These are phyloP conservation scores for Coffea humblotiana DNA, from an alignment of 305 asterid genomes.

Conservation along the genomic window DNA sequence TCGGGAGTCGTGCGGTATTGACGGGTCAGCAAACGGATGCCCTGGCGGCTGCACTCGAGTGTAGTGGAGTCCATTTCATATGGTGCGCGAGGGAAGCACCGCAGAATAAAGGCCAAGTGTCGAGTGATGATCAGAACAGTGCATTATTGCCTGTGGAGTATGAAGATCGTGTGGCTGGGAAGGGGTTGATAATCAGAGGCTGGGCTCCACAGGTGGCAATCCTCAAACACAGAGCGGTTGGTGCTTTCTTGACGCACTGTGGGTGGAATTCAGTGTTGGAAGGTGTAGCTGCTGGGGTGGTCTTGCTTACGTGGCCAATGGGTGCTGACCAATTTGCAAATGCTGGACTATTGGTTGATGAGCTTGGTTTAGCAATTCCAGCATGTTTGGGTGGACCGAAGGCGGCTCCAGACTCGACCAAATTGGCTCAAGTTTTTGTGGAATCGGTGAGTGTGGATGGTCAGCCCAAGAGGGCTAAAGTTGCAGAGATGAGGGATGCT, in stretches of 20 bases:
- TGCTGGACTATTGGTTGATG: constrained; percentile 17
- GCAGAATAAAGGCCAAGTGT: background rate
- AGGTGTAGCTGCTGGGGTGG: constrained; percentile 20
- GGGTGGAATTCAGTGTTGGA: constrained; percentile 29
- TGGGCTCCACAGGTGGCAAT: constrained; percentile 35
- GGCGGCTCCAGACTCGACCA: background rate
- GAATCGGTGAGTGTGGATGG: constrained; percentile 3
- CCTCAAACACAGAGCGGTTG: constrained; percentile 20
- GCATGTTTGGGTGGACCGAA: constrained; percentile 17
- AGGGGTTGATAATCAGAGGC: constrained; percentile 27
- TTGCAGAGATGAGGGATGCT: background rate
- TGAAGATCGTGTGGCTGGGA: constrained; percentile 23
- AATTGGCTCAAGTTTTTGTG: constrained; percentile 18
- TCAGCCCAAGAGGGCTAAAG: background rate
- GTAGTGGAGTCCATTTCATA: constrained; percentile 26
- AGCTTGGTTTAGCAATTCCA: constrained; percentile 19
- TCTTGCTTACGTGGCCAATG: constrained; percentile 29
- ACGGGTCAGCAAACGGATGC: constrained; percentile 6
- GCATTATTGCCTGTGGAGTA: constrained; percentile 12
- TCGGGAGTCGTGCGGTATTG: constrained; percentile 22
- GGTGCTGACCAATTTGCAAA: constrained; percentile 26
- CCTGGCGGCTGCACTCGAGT: constrained; percentile 19
- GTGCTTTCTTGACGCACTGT: constrained; percentile 29
- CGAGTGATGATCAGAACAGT: background rate
- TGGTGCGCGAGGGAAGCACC: constrained; percentile 23